Base-by-base conservation (phyloP, 2,329 filamentous ascomycete genomes). In the Diatrype stigma region DNA sequence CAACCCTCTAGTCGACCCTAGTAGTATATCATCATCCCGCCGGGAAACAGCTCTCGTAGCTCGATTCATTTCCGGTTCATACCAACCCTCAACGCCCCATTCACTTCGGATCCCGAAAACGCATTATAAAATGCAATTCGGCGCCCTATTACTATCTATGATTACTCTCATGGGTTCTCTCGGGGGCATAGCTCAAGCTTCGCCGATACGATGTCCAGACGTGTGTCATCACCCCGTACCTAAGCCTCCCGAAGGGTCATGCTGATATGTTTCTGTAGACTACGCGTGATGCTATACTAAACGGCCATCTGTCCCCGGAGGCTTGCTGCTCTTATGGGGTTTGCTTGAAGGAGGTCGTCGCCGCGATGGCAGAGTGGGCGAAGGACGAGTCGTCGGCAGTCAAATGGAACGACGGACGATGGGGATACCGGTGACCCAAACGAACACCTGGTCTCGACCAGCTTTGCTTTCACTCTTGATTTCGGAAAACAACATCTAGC, bases 251-350 rank as follows among this genome's bases (percentile, higher is more conserved):
- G 35, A 42, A n/a, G n/a, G n/a, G n/a, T n/a, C n/a, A 17, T 32
- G 45, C 50, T 60, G 40, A 59, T 49, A 48, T 26, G 5, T 23
- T 42, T 23, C 38, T 42, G 23, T 53, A 71, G 67, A 50, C 58
- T 16, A 70, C 68, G 53, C 60, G 70, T 48, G 73, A 75, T 55
- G 60, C 64, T 14, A 81, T 81, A 37, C 70, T 81, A 45, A 73
- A 66, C 26, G 76, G 77, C 48, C 63, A 72, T 26, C 67, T 77
- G 52, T 68, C 71, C 19, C 70, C 75, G n/a, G 73, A 77, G 26
- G 73, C 66, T 12, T 81, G 78, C 63, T 81, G 78, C 62, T 75
- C 74, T n/a, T 79, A 80, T 54, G 78, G 78, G 46, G 67, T 67
- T 32, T 81, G 78, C 65, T 74, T 75, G 50, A 72, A 72, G 48